Percentiles rank a stretch among this genome's conserved stretches.
phyloP scores from a whole-genome alignment of 2,329 filamentous ascomycete species.

The Tolypocladium inflatum region DNA sequence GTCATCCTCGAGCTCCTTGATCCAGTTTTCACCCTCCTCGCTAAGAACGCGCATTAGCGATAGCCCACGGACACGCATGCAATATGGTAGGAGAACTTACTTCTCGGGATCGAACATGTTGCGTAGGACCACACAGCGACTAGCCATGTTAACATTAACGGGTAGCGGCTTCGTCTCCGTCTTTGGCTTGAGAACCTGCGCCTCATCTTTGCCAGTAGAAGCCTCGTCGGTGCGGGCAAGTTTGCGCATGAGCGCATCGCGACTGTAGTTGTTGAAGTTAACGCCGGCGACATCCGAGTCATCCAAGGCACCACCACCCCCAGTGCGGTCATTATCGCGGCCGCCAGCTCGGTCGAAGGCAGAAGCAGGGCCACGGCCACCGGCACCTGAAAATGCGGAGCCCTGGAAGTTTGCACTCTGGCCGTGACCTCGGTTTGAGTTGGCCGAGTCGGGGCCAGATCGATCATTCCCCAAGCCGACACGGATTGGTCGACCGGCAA shows the following conservation, averaged over 20 bases:
- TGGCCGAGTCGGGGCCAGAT: conserved; percentile 94
- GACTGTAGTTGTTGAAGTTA: conserved; percentile 99
- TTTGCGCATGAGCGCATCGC: conserved; percentile 97
- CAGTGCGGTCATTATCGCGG: conserved; percentile 81
- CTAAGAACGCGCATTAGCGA: conserved; percentile 38
- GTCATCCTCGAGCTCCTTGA: conserved; percentile 90
- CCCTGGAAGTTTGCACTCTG: conserved; percentile 69
- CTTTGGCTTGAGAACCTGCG: conserved; percentile 67
- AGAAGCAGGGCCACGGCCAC: conserved; percentile 74
- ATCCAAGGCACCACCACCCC: conserved; percentile 88
- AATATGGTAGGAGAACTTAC: conserved; percentile 46
- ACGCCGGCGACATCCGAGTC: conserved; percentile 96
- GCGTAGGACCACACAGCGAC: conserved; percentile 84
- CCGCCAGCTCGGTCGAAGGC: conserved; percentile 87
- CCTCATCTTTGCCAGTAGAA: conserved; percentile 55
- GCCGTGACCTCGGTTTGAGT: conserved; percentile 82
- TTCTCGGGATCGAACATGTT: conserved; percentile 92
- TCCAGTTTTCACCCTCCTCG: conserved; percentile 79
- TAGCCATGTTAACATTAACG: conserved; percentile 83
- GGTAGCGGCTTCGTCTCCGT: conserved; percentile 70
- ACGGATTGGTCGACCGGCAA: conserved; percentile 92
- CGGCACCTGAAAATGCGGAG: conserved; percentile 83
- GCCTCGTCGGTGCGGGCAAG: conserved; percentile 89
- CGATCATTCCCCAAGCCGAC: conserved; percentile 99
- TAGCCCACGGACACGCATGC: neutral